Evolutionary conservation across 75 land plant species (phyloP), one percentile per base, ranked within the genome.

Genomic region (Azolla pinnata): DNA sequence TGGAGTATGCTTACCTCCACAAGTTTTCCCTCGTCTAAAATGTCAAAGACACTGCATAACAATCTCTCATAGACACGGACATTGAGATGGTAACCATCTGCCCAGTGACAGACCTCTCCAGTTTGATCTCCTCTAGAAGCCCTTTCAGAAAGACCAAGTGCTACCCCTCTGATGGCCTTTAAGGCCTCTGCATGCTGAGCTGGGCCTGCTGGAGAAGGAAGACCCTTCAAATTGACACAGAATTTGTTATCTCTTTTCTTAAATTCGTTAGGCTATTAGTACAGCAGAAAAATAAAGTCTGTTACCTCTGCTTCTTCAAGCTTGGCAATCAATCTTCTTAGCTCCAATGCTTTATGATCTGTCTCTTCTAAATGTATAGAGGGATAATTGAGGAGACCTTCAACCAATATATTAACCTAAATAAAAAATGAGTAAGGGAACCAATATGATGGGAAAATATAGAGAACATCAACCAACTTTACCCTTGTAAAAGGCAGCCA

Each of bases 61-160:
- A 93, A 68, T 65, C 79, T 88, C 76, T 85, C 96, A 71, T 93
- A 93, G 1, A 93, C 62, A 46, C 79, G 82, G 31, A 93, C 85
- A 69, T 93, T 93, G 33, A 93, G 77, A 47, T 65, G 90, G 64
- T 93, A 93, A 40, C 98, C 98, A 81, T 93, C 98, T 33, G 90
- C 98, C 98, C 98, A 93, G 74, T 88, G 98, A 57, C 98, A 88
- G 29, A 88, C 85, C 76, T 93, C 98, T 23, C 98, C 98, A 64
- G 90, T 81, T 62, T 88, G 72, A 63, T 93, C 98, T 56, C 90
- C 90, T 27, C 98, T 71, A 44, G 84, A 84, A 60, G 90, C 96
- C 76, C 98, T 88, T 71, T 93, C 96, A 63, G 98, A 84, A 56
- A 93, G 84, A 33, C 83, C 71, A 67, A 75, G 59, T 46, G 87